Evolutionary conservation across 1,284 basidiomycete genomes (phyloP).

Genomic region (Singerocomus inundabilis): DNA sequence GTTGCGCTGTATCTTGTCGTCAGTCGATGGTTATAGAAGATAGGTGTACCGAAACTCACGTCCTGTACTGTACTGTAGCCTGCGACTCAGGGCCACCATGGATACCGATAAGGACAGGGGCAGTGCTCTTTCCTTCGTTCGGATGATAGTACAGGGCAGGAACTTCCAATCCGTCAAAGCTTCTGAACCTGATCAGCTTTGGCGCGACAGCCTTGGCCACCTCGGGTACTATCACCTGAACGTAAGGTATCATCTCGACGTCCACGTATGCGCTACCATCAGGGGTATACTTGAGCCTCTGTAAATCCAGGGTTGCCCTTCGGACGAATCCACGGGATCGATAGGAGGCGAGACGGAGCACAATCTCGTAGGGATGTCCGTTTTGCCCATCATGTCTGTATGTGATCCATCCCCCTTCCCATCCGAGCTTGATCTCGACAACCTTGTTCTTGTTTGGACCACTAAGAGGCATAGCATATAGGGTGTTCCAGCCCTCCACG

Average conservation of each 20-base stretch:
- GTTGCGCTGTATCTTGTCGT: conserved; percentile 26
- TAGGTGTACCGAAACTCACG: conserved; percentile 20
- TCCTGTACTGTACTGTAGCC: conserved; percentile 33
- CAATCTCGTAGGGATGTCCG: conserved; percentile 31
- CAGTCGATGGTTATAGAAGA: neutral
- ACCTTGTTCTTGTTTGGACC: conserved; percentile 29
- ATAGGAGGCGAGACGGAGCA: conserved; percentile 31
- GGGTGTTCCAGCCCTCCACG: conserved; percentile 36
- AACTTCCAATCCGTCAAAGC: conserved; percentile 38
- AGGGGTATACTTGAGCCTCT: conserved; percentile 8
- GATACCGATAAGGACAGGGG: conserved; percentile 34
- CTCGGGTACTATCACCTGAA: conserved; percentile 31
- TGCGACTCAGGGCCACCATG: conserved; percentile 40
- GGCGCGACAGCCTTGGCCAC: conserved; percentile 26
- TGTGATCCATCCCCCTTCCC: conserved; percentile 32
- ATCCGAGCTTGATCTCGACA: conserved; percentile 31
- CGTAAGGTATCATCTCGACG: conserved; percentile 24
- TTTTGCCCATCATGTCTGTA: conserved; percentile 34
- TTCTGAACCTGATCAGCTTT: conserved; percentile 35
- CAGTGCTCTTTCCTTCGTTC: conserved; percentile 16
- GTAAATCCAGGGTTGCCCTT: conserved; percentile 25
- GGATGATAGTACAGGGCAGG: conserved; percentile 41
- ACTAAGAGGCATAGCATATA: conserved; percentile 34
- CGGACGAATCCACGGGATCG: conserved; percentile 28
- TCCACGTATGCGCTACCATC: conserved; percentile 24